Evolutionary conservation across 371 early-diverging fungal genomes (phyloP).

Genomic region (Nematocida minor): DNA sequence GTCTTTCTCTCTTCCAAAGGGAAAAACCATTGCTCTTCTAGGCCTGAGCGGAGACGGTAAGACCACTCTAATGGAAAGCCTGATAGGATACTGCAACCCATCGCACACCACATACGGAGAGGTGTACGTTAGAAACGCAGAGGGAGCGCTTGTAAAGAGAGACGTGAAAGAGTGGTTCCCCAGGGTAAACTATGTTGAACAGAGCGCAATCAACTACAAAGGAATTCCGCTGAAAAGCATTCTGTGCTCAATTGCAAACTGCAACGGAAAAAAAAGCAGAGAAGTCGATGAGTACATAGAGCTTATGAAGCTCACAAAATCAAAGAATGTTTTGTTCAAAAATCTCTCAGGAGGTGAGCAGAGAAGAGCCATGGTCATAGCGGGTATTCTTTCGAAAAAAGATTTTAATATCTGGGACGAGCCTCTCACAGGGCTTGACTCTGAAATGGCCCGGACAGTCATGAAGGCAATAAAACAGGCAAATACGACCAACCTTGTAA

Average conservation of each 20-base stretch:
- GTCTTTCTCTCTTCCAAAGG: not conserved
- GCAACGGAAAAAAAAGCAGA: not conserved
- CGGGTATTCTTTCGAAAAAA: not conserved
- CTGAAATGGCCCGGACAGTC: not conserved
- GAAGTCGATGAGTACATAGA: not conserved
- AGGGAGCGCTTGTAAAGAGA: slow-evolving; percentile 21
- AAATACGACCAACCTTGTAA: slow-evolving; percentile 2
- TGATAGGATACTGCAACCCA: slow-evolving; percentile 67
- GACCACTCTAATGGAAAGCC: slow-evolving; percentile 62
- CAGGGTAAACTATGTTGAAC: not conserved
- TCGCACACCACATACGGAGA: slow-evolving; percentile 67
- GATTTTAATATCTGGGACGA: slow-evolving; percentile 35
- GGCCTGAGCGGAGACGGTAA: slow-evolving; percentile 70
- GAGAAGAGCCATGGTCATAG: slow-evolving; percentile 5
- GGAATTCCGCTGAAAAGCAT: not conserved
- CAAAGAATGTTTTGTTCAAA: not conserved
- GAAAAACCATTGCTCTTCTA: slow-evolving; percentile 66
- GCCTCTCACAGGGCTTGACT: slow-evolving; percentile 19
- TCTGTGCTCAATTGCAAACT: not conserved
- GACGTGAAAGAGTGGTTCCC: not conserved
- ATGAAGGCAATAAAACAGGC: not conserved
- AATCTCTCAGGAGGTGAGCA: slow-evolving; percentile 26
- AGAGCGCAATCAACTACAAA: not conserved
- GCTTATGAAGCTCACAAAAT: not conserved
- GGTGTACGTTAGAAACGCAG: slow-evolving; percentile 58